These are phyloP conservation scores for Melampsora americana DNA, from an alignment of 1,284 basidiomycete genomes.

Conservation along the genomic window DNA sequence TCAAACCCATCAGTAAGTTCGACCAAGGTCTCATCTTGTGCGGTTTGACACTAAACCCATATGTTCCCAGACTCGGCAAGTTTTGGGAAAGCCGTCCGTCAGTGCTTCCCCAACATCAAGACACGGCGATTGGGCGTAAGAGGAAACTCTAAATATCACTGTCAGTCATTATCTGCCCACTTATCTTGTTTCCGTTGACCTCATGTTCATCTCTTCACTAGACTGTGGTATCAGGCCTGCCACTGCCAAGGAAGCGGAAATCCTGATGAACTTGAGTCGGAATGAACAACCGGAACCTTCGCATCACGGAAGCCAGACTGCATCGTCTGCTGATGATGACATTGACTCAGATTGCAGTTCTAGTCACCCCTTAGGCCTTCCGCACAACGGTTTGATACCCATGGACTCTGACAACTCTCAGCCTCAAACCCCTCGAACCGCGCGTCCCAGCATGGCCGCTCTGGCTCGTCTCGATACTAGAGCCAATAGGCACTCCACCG, in stretches of 20 bases:
- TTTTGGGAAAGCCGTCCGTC: conserved; percentile 83
- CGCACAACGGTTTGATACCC: conserved; percentile 14
- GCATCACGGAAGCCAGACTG: conserved; percentile 16
- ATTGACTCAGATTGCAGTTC: conserved; percentile 36
- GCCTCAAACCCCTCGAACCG: conserved; percentile 53
- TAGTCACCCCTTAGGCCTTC: conserved; percentile 9
- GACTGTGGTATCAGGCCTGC: conserved; percentile 43
- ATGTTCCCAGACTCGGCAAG: conserved; percentile 67
- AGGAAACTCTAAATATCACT: conserved; percentile 89
- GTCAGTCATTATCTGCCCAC: conserved; percentile 58
- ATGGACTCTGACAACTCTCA: conserved; percentile 43
- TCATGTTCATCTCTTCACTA: background rate
- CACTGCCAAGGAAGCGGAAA: conserved; percentile 44
- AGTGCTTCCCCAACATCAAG: conserved; percentile 89
- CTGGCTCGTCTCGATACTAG: conserved; percentile 12
- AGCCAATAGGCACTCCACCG: background rate
- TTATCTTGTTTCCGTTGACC: background rate
- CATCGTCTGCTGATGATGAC: conserved; percentile 36
- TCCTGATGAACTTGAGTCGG: conserved; percentile 41
- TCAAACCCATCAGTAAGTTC: conserved; percentile 69
- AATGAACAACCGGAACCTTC: conserved; percentile 37
- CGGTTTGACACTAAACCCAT: background rate
- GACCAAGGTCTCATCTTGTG: background rate
- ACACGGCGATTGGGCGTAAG: conserved; percentile 82
- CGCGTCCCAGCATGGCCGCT: conserved; percentile 46